Base-by-base conservation (phyloP, 2,329 filamentous ascomycete species). In the Akanthomyces muscarius region DNA sequence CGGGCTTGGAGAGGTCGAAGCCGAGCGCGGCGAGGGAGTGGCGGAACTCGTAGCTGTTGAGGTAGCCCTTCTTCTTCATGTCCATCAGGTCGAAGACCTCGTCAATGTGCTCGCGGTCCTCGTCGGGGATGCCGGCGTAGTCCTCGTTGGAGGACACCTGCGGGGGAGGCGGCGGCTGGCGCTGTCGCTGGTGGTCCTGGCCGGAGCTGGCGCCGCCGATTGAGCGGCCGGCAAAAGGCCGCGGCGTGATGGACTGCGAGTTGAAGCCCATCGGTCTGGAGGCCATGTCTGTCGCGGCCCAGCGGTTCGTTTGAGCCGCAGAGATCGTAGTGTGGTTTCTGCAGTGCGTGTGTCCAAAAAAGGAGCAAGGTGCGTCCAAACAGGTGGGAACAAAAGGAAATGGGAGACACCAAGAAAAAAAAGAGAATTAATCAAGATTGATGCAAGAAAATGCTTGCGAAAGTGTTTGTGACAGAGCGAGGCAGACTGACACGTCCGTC, bases 1-100 rank as follows among this genome's bases (percentile, higher is more conserved):
- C 92, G 66, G 87, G 81, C 75, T 97, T 97, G 64, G 91, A 85
- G 56, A 97, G 82, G 71, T 96, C 92, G 80, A 98, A 98, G 67
- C 95, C 95, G 1, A 99, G 87, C 4, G 95, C 95, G 74, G 96
- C 95, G 71, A 98, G 88, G 65, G 94, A 92, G 78, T 98, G 95
- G 77, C 95, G 94, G 74, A 98, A 91, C 78, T 99, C 95, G 79
- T 98, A 95, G 81, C 97, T 98, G 80, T 98, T 94, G 73, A 99
- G 91, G 76, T 90, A 88, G 53, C 88, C 86, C 79, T 98, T 93
- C 75, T 96, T 94, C 82, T 98, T 94, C 72, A 97, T 89, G 75
- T 98, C 95, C 82, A 99, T 98, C 68, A 98, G 87, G 66, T 89
- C 88, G 77, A 98, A 98, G 67, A 94, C 93, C 81, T 97, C 93